A percentile compares a stretch with the other conserved stretches of the same genome.
Conservation (phyloP, 495 filamentous ascomycete species). For the Neurospora sp. region DNA sequence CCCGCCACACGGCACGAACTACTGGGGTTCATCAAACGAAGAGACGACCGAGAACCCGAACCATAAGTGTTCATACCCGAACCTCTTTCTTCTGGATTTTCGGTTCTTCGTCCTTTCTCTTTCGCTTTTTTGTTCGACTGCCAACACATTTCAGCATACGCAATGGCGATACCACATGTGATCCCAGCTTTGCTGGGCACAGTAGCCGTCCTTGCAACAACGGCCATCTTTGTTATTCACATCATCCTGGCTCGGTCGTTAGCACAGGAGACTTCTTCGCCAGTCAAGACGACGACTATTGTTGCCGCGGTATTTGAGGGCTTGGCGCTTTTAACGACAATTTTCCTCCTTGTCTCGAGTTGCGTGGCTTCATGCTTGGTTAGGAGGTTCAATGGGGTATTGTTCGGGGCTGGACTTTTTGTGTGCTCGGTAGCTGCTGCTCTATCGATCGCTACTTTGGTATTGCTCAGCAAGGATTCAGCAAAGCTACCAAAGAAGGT, state of each 20-base stretch:
- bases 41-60: not conserved
- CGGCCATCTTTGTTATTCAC: conserved; percentile 28
- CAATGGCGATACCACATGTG: conserved; percentile 24
- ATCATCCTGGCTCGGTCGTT: conserved; percentile 29
- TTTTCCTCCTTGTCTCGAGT: conserved; percentile 15
- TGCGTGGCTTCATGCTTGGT: conserved; percentile 10
- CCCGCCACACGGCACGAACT: not conserved
- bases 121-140: not conserved
- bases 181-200: conserved; percentile 28
- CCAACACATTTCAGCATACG: not conserved
- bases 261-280: conserved; percentile 17
- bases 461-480: conserved; percentile 23
- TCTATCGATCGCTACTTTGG: conserved; percentile 27
- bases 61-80: not conserved
- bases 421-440: conserved; percentile 28
- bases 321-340: conserved; percentile 20
- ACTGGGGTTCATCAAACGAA: not conserved
- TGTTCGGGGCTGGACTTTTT: conserved; percentile 25
- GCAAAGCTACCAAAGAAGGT: conserved; percentile 18
- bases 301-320: conserved; percentile 26
- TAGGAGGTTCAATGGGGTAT: conserved; percentile 17
- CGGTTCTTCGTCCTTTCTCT: not conserved
- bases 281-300: conserved; percentile 24
- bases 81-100: not conserved
- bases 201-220: conserved; percentile 29